Evolutionary conservation across 2,329 filamentous ascomycete genomes (phyloP).

Genomic region (Fusarium abutilonis): DNA sequence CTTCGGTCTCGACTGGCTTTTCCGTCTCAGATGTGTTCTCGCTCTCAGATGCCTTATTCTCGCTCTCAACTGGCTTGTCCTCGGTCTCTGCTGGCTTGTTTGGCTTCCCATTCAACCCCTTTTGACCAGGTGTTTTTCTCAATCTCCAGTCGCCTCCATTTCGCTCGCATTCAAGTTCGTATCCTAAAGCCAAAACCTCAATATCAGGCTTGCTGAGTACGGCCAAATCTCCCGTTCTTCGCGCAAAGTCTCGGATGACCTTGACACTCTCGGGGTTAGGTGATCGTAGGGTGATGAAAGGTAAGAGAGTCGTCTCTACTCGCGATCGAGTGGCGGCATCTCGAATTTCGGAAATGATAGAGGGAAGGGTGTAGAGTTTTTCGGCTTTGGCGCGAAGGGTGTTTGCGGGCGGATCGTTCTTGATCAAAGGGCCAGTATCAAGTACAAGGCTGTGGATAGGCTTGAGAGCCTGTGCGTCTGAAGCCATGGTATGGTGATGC

Average conservation of each 20-base stretch:
- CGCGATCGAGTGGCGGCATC: constrained; percentile 83
- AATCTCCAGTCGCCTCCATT: constrained; percentile 91
- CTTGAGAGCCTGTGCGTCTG: constrained; percentile 57
- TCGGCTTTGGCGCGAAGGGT: constrained; percentile 82
- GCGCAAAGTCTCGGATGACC: constrained; percentile 84
- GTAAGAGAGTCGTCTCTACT: constrained; percentile 84
- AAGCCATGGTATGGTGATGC: constrained; percentile 42
- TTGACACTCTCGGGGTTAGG: constrained; percentile 81
- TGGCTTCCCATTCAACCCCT: constrained; percentile 75
- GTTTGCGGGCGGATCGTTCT: constrained; percentile 87
- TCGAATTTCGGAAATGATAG: constrained; percentile 87
- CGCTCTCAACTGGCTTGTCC: constrained; percentile 18
- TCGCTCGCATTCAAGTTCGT: constrained; percentile 92
- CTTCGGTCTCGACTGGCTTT: constrained; percentile 52
- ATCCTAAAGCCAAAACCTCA: constrained; percentile 87
- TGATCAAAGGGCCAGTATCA: constrained; percentile 92
- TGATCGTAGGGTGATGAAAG: constrained; percentile 81
- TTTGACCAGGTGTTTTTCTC: constrained; percentile 81
- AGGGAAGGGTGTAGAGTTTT: constrained; percentile 81
- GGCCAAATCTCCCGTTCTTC: constrained; percentile 86
- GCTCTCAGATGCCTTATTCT: constrained; percentile 13
- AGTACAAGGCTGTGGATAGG: constrained; percentile 84
- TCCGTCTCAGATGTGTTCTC: neutral
- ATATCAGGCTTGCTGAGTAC: constrained; percentile 91
- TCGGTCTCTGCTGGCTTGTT: constrained; percentile 34